Conservation (phyloP, 108 stramenopile species). For the Nitzschia palea region DNA sequence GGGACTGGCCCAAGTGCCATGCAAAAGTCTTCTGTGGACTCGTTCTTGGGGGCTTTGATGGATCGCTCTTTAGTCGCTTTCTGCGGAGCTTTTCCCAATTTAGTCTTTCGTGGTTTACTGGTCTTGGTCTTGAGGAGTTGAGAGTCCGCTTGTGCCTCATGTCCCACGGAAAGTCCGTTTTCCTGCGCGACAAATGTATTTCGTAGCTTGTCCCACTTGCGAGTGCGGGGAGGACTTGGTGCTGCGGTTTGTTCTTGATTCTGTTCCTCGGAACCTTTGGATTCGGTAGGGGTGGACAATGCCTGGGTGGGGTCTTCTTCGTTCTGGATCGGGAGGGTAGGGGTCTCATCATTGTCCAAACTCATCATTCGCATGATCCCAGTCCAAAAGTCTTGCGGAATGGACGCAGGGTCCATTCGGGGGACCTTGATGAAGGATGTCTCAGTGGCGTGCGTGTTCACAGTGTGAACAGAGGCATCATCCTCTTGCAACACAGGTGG, state of each 20-base stretch:
- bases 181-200: constrained; percentile 4
- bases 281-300: not conserved
- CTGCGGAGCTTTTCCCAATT: not conserved
- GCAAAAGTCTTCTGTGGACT: too few species aligned
- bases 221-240: not conserved
- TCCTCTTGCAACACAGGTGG: constrained; percentile 1
- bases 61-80: too few species aligned
- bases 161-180: not conserved
- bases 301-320: not conserved
- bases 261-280: too few species aligned
- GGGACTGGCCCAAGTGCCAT: too few species aligned
- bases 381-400: constrained; percentile 13
- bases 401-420: not conserved
- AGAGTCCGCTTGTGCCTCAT: not conserved
- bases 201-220: constrained; percentile 20
- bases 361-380: not conserved
- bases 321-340: not conserved
- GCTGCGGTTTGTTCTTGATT: not conserved
- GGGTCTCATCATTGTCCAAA: not conserved
- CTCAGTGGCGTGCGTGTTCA: constrained; percentile 1
- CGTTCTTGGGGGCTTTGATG: too few species aligned
- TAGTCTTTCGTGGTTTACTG: not conserved
- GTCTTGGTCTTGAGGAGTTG: not conserved
- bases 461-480: not conserved
- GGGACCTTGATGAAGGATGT: constrained; percentile 24